These are phyloP conservation scores for Kuraishia molischiana DNA, from an alignment of 805 yeast species.

Conservation along the genomic window DNA sequence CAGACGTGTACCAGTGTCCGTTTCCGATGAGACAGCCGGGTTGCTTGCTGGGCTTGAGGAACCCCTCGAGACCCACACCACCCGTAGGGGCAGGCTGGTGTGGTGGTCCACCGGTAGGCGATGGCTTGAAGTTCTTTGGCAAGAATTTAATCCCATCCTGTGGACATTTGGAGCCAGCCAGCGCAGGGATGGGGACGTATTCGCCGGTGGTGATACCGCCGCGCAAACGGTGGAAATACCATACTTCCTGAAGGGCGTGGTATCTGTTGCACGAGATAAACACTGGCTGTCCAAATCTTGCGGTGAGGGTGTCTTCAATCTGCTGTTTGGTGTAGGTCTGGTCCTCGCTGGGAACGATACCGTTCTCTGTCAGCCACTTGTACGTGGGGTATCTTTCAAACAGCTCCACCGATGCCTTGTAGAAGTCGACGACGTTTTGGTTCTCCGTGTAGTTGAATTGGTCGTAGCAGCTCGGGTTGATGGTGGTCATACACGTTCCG, in stretches of 20 bases:
- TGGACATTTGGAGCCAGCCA: conserved; percentile 56
- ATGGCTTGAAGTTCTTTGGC: conserved; percentile 42
- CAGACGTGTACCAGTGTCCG: conserved; percentile 77
- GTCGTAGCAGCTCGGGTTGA: conserved; percentile 63
- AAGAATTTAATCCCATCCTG: conserved; percentile 55
- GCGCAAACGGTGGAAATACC: conserved; percentile 71
- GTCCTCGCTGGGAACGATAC: conserved; percentile 56
- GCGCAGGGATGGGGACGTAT: conserved; percentile 53
- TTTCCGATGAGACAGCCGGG: conserved; percentile 74
- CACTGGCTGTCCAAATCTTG: conserved; percentile 45
- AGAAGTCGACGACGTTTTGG: conserved; percentile 61
- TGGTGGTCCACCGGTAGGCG: conserved; percentile 17
- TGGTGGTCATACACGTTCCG: conserved; percentile 83
- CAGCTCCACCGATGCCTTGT: conserved; percentile 45
- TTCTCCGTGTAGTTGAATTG: conserved; percentile 14
- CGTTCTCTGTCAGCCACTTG: conserved; percentile 53
- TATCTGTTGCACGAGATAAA: conserved; percentile 49
- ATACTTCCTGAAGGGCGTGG: conserved; percentile 48
- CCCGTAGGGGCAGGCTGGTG: conserved; percentile 22
- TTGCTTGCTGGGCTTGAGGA: conserved; percentile 37
- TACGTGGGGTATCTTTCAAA: conserved; percentile 57
- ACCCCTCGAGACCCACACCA: conserved; percentile 27
- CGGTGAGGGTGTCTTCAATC: conserved; percentile 40
- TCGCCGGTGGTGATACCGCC: conserved; percentile 66
- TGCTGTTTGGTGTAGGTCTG: conserved; percentile 48